A percentile compares a stretch with the other conserved stretches of the same genome.
These are phyloP conservation scores for Fibroporia radiculosa DNA, from an alignment of 768 basidiomycete species.

Conservation along the genomic window DNA sequence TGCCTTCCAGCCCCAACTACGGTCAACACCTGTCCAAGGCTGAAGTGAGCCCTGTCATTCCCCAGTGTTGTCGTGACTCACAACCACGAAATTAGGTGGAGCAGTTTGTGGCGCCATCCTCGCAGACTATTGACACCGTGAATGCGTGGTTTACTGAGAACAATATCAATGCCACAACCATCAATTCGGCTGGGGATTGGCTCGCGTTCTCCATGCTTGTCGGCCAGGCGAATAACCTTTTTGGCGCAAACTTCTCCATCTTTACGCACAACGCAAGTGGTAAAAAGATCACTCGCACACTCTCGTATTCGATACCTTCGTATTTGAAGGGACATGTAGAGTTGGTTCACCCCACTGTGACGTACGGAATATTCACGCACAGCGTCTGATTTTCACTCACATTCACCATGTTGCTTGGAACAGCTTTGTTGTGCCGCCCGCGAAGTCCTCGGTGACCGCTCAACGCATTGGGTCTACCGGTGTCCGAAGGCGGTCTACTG, in stretches of 20 bases:
- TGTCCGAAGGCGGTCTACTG: conserved; percentile 4
- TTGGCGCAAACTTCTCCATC: conserved; percentile 25
- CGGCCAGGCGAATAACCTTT: conserved; percentile 25
- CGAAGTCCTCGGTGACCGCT: neutral
- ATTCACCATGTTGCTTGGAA: conserved; percentile 3
- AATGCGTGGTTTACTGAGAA: too few relatives aligned
- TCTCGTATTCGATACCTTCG: conserved; percentile 29
- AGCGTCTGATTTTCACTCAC: conserved; percentile 8
- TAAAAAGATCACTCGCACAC: conserved; percentile 23
- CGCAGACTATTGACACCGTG: too few relatives aligned
- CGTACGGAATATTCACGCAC: conserved; percentile 10
- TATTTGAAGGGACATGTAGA: conserved; percentile 23
- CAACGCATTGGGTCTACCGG: neutral
- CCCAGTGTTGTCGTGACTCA: too few relatives aligned
- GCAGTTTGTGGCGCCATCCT: too few relatives aligned
- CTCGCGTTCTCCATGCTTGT: conserved; percentile 23
- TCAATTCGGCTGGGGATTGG: conserved; percentile 29
- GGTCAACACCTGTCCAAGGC: conserved; percentile 31
- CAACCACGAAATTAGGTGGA: too few relatives aligned
- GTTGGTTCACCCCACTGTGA: conserved; percentile 24
- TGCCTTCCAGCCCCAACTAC: conserved; percentile 28
- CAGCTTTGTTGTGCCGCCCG: neutral
- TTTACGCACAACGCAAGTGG: conserved; percentile 25
- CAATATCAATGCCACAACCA: too few relatives aligned
- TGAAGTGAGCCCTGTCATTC: conserved; percentile 28